phyloP scores from a whole-genome alignment of 371 early-diverging fungal species.

The Saksenaea oblongispora region DNA sequence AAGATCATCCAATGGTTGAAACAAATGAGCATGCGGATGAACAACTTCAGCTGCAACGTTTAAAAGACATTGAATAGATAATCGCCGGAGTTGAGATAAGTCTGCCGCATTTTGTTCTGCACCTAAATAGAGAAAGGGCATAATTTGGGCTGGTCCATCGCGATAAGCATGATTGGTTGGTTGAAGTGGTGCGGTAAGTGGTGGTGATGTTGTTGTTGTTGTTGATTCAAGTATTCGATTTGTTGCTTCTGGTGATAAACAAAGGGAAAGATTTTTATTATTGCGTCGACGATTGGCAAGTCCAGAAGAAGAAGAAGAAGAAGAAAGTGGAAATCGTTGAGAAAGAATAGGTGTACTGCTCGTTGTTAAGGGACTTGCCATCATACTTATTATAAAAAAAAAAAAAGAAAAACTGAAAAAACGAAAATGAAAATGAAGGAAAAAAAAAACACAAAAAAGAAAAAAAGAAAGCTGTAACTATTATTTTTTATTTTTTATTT shows the following conservation, averaged over 20 bases:
- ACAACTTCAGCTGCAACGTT: conserved; percentile 69
- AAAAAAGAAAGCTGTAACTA: not conserved
- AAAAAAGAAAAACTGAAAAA: not conserved
- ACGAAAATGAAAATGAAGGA: not conserved
- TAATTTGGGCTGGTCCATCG: conserved; percentile 41
- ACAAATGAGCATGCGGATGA: conserved; percentile 8
- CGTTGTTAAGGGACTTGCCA: not conserved
- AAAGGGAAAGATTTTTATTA: conserved; percentile 7
- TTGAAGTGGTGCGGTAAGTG: conserved; percentile 5
- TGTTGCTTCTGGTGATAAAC: conserved; percentile 7
- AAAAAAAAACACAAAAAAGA: not conserved
- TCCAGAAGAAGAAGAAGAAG: conserved; percentile 20
- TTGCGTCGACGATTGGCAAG: conserved; percentile 24
- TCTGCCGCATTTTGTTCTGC: conserved; percentile 52
- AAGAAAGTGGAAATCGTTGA: conserved; percentile 9
- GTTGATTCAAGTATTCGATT: conserved; percentile 11
- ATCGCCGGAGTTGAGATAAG: conserved; percentile 26
- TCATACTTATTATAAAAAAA: not conserved
- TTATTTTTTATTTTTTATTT: not conserved
- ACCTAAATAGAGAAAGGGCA: conserved; percentile 63
- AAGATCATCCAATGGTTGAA: not conserved
- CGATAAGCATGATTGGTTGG: conserved; percentile 15
- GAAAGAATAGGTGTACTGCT: not conserved
- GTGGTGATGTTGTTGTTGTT: not conserved
- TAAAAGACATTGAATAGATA: conserved; percentile 50